Base-by-base conservation (phyloP, 2,329 filamentous ascomycete genomes). In the Xylariaceae sp. region DNA sequence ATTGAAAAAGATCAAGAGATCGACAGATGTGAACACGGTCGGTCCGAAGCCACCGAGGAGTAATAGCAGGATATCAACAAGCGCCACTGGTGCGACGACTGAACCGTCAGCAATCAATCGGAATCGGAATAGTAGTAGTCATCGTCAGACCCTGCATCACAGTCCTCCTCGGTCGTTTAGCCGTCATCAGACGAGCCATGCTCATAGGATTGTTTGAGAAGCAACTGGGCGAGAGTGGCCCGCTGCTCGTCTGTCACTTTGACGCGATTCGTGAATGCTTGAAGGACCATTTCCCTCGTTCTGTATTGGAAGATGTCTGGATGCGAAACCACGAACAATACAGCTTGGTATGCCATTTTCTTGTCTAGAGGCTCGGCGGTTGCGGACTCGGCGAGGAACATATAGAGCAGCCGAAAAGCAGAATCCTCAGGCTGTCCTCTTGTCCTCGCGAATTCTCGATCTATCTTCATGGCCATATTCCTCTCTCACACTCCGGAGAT, bases 341-440 rank as follows among this genome's bases (percentile, higher is more conserved):
- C 48, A 5, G 48, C 48, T 9, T 50, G 5, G 23, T 34, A 50
- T 13, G 48, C 23, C 48, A 4, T 13, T 7, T 51, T 35, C 13
- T 35, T 51, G 10, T 51, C 49, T n/a, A n/a, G 18, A 35, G 23
- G 11, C 23, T 4, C 11, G 23, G 23, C 7, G 10, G 10, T 13
- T 10, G 23, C 10, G 23, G 23, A 11, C 23, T 49, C 13, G 11
- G 15, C 35, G 30, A 55, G 45, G 35, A 55, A 55, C 44, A 50
- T 50, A 17, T 56, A 56, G 9, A 51, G 37, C 18, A 51, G 37
- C 49, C 55, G 23, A 15, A 56, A 51, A 10, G 55, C 39, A 7
- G 55, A 45, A 44, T 56, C 39, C 39, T 34, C 39, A 18, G 5
- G 55, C 48, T 11, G 4, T 7, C 8, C 5, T 42, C 50, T 50